phyloP scores from a whole-genome alignment of 1,139 yeast genomes.

The Hyphopichia khmerensis region DNA sequence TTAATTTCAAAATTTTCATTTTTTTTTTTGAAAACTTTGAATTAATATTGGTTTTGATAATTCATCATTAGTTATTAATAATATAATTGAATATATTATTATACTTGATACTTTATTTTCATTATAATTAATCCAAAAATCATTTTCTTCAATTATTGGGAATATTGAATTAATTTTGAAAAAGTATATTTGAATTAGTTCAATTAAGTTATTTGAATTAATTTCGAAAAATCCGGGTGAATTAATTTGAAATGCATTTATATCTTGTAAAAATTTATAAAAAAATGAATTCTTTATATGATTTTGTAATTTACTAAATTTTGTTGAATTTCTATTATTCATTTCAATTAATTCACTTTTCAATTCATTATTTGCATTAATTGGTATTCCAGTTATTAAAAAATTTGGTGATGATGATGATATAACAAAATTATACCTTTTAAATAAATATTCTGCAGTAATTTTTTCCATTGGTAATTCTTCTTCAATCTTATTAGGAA shows the following conservation, averaged over 20 bases:
- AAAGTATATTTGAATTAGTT: constrained; percentile 28
- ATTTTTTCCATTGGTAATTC: neutral
- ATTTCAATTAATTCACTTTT: neutral
- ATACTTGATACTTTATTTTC: constrained; percentile 20
- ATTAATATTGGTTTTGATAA: constrained; percentile 25
- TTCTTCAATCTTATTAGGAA: neutral
- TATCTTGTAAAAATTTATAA: constrained; percentile 21
- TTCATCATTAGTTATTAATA: constrained; percentile 26
- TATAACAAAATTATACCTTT: neutral
- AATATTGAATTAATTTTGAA: constrained; percentile 31
- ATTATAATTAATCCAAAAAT: constrained; percentile 29
- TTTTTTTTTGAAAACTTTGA: constrained; percentile 13
- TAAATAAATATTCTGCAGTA: neutral
- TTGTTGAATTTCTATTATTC: neutral
- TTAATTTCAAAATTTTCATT: constrained; percentile 4
- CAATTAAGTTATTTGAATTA: constrained; percentile 16
- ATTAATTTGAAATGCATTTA: constrained; percentile 34
- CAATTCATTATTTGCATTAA: neutral
- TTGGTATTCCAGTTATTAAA: neutral
- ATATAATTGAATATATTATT: constrained; percentile 27
- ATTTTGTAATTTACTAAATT: constrained; percentile 1
- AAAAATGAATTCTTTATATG: constrained; percentile 15
- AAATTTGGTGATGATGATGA: neutral
- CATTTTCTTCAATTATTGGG: constrained; percentile 28
- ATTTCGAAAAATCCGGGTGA: constrained; percentile 21